phyloP scores from a whole-genome alignment of 2,329 filamentous ascomycete species.

The Fonsecaea multimorphosa region DNA sequence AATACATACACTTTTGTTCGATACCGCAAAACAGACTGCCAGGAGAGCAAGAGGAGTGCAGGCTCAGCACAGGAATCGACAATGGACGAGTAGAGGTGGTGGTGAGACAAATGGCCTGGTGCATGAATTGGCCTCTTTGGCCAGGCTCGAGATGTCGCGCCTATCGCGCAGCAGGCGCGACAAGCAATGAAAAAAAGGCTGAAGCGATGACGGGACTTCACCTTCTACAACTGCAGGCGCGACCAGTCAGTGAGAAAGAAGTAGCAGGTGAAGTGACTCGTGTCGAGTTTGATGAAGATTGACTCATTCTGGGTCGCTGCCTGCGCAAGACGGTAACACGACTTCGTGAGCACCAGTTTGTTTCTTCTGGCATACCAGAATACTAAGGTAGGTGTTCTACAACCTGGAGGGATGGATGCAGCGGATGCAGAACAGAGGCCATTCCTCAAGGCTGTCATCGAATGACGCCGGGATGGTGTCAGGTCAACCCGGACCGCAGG shows the following conservation, averaged over 20 bases:
- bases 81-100: neutral
- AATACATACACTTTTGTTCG: conserved; percentile 6
- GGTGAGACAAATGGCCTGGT: neutral
- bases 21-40: conserved; percentile 5
- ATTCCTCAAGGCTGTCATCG: neutral
- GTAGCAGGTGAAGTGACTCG: neutral
- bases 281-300: neutral
- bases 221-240: neutral
- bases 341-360: neutral
- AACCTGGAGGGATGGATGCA: neutral
- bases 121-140: neutral
- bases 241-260: neutral
- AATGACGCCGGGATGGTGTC: conserved; percentile 13
- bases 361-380: neutral
- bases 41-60: conserved; percentile 2
- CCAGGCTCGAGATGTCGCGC: neutral
- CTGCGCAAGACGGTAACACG: neutral
- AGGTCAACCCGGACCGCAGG: neutral
- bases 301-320: neutral
- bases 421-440: neutral
- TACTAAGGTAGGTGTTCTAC: neutral
- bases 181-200: neutral
- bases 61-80: neutral
- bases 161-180: neutral
- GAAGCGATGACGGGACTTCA: neutral